Evolutionary conservation across 2,329 filamentous ascomycete genomes (phyloP).

Genomic region (Lasiodiplodia theobromae): DNA sequence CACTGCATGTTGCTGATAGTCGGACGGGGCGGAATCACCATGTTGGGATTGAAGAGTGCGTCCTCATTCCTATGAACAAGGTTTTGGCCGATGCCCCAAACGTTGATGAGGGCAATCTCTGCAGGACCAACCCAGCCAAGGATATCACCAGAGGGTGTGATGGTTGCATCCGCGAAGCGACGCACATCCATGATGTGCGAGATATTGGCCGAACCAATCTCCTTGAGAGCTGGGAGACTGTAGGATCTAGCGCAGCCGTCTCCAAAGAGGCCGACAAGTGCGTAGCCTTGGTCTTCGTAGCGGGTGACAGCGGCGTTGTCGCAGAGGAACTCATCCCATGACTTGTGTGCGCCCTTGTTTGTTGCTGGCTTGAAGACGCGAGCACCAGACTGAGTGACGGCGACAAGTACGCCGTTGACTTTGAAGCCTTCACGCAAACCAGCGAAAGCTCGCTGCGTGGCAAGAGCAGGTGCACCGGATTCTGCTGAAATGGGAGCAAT

Average conservation of each 20-base stretch:
- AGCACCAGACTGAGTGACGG: conserved; percentile 75
- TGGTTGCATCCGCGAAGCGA: conserved; percentile 71
- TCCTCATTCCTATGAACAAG: conserved; percentile 59
- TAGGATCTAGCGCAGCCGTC: conserved; percentile 82
- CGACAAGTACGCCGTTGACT: conserved; percentile 81
- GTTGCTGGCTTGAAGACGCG: conserved; percentile 86
- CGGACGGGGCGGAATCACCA: conserved; percentile 77
- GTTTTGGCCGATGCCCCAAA: conserved; percentile 74
- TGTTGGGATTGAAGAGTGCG: conserved; percentile 77
- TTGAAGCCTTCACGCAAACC: conserved; percentile 76
- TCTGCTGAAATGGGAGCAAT: conserved; percentile 82
- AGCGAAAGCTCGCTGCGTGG: conserved; percentile 77
- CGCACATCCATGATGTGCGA: conserved; percentile 73
- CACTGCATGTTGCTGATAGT: conserved; percentile 96
- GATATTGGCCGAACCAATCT: conserved; percentile 74
- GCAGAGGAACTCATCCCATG: conserved; percentile 84
- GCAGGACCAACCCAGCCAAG: conserved; percentile 89
- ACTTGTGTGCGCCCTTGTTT: conserved; percentile 89
- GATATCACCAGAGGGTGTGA: conserved; percentile 81
- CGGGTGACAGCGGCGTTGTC: conserved; percentile 80
- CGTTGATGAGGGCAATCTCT: conserved; percentile 81
- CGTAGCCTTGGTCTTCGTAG: conserved; percentile 76
- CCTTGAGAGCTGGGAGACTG: conserved; percentile 85
- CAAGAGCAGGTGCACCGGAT: conserved; percentile 76
- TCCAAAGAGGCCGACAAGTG: conserved; percentile 83